Conservation (phyloP, 352 stramenopile species). For the Pilasporangium apinafurcum region DNA sequence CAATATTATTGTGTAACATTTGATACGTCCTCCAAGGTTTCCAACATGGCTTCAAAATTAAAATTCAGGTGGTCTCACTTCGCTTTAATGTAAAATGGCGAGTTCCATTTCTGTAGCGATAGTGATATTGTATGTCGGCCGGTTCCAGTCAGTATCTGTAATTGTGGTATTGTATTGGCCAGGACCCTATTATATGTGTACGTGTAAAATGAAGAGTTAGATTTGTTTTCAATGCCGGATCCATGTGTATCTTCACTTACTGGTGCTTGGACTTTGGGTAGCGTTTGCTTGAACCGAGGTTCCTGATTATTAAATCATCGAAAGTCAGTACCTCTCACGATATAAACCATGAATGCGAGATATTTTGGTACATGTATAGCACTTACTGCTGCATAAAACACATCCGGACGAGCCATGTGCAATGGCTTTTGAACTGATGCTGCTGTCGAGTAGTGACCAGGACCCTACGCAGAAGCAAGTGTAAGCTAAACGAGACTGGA, state of each 20-base stretch:
- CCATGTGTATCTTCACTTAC: slow-evolving; percentile 19
- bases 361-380: background rate
- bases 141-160: slow-evolving; percentile 74
- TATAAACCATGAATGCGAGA: too few relatives aligned
- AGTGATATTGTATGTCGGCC: slow-evolving; percentile 84
- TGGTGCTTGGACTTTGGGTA: slow-evolving; percentile 45
- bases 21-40: too few relatives aligned
- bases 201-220: background rate
- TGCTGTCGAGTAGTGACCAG: slow-evolving; percentile 44
- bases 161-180: slow-evolving; percentile 69
- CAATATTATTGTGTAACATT: too few relatives aligned
- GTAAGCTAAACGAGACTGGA: too few relatives aligned
- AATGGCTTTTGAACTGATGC: slow-evolving; percentile 36
- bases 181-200: slow-evolving; percentile 35
- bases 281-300: slow-evolving; percentile 60
- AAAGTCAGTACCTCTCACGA: too few relatives aligned
- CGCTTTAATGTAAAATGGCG: slow-evolving; percentile 49
- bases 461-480: slow-evolving; percentile 27
- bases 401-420: slow-evolving; percentile 62
- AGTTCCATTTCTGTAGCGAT: slow-evolving; percentile 83
- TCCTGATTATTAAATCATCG: slow-evolving; percentile 22
- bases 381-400: slow-evolving; percentile 60
- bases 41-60: too few relatives aligned
- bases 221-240: background rate
- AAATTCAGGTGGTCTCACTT: too few relatives aligned